These are phyloP conservation scores for Ceratopteris richardii DNA, from an alignment of 75 land plant genomes.

Conservation along the genomic window DNA sequence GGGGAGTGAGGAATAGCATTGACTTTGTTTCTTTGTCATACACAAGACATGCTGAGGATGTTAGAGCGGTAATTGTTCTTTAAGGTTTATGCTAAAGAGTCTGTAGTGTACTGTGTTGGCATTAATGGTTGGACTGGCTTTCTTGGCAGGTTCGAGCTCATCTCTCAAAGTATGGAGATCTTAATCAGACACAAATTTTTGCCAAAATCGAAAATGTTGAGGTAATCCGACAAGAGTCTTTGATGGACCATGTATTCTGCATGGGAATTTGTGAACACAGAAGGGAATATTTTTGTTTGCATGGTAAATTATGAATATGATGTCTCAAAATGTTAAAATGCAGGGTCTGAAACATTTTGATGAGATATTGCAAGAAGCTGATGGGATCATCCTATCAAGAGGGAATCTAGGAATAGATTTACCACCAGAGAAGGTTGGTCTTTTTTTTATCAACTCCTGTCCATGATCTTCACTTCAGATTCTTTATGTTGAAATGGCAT, in stretches of 20 bases:
- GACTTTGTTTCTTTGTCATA: slow-evolving; percentile 82
- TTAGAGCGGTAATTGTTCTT: slow-evolving; percentile 48
- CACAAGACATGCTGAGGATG: slow-evolving; percentile 86
- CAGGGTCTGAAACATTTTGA: slow-evolving; percentile 90
- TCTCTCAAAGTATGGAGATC: slow-evolving; percentile 63
- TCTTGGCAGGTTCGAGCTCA: slow-evolving; percentile 70
- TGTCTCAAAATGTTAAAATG: not conserved
- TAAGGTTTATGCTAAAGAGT: too few species aligned
- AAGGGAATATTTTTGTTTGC: too few species aligned
- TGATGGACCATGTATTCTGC: too few species aligned
- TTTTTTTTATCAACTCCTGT: not conserved
- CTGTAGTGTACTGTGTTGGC: not conserved
- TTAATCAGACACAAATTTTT: slow-evolving; percentile 78
- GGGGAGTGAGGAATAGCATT: slow-evolving; percentile 78
- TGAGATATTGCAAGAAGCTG: slow-evolving; percentile 94
- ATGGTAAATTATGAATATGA: not conserved
- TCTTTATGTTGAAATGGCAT: not conserved
- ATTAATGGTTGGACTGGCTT: not conserved
- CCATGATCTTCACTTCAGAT: not conserved
- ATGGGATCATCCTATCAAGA: slow-evolving; percentile 88
- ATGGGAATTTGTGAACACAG: too few species aligned
- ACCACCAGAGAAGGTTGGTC: slow-evolving; percentile 78
- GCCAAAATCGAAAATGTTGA: slow-evolving; percentile 93
- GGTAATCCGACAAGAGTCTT: slow-evolving; percentile 40
- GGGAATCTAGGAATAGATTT: slow-evolving; percentile 94